Percentiles rank a stretch among this genome's conserved stretches.
Conservation (phyloP, 2,329 filamentous ascomycete genomes). For the Colletotrichum spinosum region DNA sequence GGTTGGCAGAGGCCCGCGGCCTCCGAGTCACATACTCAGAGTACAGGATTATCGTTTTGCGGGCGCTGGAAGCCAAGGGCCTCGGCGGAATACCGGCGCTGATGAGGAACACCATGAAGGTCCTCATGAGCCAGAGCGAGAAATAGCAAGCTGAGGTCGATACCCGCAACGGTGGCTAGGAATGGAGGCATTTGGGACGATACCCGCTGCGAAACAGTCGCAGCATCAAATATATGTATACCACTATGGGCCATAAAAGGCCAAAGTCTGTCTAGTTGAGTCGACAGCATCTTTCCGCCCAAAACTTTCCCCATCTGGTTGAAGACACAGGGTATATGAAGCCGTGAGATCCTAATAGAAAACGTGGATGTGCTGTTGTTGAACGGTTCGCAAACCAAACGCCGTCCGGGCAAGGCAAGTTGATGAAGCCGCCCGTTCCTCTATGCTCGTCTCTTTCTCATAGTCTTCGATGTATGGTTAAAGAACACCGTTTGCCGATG, state of each 20-base stretch:
- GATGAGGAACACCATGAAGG: slow-evolving; percentile 86
- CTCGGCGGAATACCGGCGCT: slow-evolving; percentile 75
- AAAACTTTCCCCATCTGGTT: slow-evolving; percentile 43
- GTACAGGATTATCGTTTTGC: slow-evolving; percentile 79
- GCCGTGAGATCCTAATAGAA: slow-evolving; percentile 33
- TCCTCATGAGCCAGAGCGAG: slow-evolving; percentile 65
- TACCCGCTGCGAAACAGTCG: slow-evolving; percentile 21
- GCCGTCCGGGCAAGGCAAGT: slow-evolving; percentile 31
- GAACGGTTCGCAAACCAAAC: slow-evolving; percentile 36
- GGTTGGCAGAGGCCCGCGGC: slow-evolving; percentile 74
- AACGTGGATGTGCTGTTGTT: slow-evolving; percentile 29
- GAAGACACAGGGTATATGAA: slow-evolving; percentile 50
- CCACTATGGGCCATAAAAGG: not conserved
- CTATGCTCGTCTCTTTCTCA: not conserved
- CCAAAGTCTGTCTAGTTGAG: slow-evolving; percentile 45
- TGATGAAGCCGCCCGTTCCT: slow-evolving; percentile 31
- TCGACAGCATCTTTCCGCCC: slow-evolving; percentile 36
- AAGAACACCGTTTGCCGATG: slow-evolving; percentile 14
- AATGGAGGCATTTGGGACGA: not conserved
- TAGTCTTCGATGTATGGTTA: slow-evolving; percentile 10
- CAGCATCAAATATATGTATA: slow-evolving; percentile 7
- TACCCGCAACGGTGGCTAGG: not conserved
- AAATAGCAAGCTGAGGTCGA: not conserved
- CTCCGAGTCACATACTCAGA: slow-evolving; percentile 77
- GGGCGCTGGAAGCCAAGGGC: slow-evolving; percentile 72